Percentiles rank a stretch among this genome's conserved stretches.
Evolutionary conservation across 176 grass and related monocot genomes (phyloP).

Genomic region (Stipa capillata): DNA sequence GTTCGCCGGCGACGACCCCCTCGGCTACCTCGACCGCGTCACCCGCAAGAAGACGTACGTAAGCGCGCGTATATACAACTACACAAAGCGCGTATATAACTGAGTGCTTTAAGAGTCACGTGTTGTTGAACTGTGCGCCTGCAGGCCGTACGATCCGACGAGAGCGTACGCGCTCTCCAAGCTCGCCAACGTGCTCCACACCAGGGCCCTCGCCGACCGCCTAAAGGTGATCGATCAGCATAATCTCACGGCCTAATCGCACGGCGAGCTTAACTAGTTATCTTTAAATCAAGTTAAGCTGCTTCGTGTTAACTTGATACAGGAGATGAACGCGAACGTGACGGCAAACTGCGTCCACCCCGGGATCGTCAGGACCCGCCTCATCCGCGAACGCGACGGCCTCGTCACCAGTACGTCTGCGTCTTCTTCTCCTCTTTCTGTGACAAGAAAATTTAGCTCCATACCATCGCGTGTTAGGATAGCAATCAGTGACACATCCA

Average conservation of each 20-base stretch:
- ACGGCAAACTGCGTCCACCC: constrained; percentile 96
- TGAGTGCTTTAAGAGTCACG: constrained; percentile 10
- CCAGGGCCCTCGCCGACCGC: constrained; percentile 46
- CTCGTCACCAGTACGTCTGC: constrained; percentile 74
- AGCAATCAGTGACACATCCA: background rate
- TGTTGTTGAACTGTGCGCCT: background rate
- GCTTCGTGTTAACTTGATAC: background rate
- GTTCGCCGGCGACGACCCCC: constrained; percentile 74
- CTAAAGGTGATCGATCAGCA: constrained; percentile 51
- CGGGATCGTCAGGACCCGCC: constrained; percentile 84
- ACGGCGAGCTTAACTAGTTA: too few species aligned
- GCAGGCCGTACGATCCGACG: constrained; percentile 83
- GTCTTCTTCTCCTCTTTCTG: too few species aligned
- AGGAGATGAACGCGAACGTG: constrained; percentile 71
- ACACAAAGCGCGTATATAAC: fast-evolving
- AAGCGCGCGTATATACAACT: background rate
- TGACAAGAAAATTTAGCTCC: too few species aligned
- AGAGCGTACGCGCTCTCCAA: constrained; percentile 88
- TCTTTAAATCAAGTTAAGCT: background rate
- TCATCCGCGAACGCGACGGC: constrained; percentile 87
- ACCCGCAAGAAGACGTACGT: constrained; percentile 63
- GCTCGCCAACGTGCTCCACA: constrained; percentile 93
- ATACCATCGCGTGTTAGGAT: too few species aligned
- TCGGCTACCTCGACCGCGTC: constrained; percentile 72
- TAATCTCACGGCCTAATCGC: background rate